phyloP scores from a whole-genome alignment of 331 rosid genomes.

The Cydonia oblonga region DNA sequence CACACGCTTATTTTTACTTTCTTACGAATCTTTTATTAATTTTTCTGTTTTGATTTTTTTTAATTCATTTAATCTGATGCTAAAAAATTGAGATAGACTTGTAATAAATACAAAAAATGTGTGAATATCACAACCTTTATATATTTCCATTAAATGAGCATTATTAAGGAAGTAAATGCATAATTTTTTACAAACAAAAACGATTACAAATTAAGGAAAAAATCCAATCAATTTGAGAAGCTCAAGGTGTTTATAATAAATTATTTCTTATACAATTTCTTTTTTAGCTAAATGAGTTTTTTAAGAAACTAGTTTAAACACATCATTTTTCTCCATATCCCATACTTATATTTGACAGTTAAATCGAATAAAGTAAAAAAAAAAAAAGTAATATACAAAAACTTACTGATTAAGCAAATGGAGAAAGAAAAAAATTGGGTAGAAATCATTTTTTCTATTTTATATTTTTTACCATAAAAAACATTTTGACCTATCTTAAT shows the following conservation, averaged over 20 bases:
- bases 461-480: neutral
- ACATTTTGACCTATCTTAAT: neutral
- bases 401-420: too few relatives aligned
- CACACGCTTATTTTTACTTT: too few relatives aligned
- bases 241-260: neutral
- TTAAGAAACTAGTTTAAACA: too few relatives aligned
- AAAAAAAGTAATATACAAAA: neutral
- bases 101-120: too few relatives aligned
- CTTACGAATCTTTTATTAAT: rapidly evolving
- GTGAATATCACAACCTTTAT: too few relatives aligned
- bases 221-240: neutral
- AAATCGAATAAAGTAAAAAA: too few relatives aligned
- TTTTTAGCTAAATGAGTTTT: neutral
- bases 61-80: rapidly evolving
- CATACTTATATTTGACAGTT: neutral
- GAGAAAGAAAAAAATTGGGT: neutral
- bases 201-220: neutral
- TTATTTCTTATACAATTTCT: too few relatives aligned
- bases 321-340: neutral
- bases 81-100: too few relatives aligned
- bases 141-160: neutral
- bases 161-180: neutral
- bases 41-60: too few relatives aligned
- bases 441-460: too few relatives aligned
- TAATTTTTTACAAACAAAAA: neutral